These are phyloP conservation scores for Acanthamoeba sp. DNA, from an alignment of 208 protist genomes.

Conservation along the genomic window DNA sequence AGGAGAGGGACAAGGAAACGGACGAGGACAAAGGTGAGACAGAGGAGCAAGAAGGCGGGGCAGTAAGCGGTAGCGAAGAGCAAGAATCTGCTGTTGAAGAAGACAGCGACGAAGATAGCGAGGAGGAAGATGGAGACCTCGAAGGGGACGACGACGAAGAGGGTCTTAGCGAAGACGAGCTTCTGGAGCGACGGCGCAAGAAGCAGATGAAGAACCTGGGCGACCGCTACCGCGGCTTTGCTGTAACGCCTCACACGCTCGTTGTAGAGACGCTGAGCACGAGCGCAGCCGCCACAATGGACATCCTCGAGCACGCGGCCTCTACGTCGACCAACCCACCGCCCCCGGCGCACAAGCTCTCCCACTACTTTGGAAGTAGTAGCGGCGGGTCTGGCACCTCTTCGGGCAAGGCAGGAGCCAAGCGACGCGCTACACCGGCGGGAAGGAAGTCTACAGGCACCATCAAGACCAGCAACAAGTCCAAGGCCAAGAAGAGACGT, in stretches of 20 bases:
- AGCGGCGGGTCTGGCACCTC: not conserved
- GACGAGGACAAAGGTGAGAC: not conserved
- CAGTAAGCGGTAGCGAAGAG: not conserved
- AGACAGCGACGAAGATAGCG: not conserved
- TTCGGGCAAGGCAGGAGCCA: not conserved
- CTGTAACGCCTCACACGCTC: not conserved
- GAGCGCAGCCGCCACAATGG: not conserved
- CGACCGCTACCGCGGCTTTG: not conserved
- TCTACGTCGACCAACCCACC: not conserved
- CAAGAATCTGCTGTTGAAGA: not conserved
- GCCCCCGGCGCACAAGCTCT: not conserved
- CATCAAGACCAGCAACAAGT: not conserved
- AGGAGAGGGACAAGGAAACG: not conserved
- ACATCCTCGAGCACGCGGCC: not conserved
- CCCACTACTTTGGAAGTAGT: not conserved
- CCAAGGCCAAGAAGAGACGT: not conserved
- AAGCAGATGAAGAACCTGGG: not conserved
- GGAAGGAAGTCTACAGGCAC: not conserved
- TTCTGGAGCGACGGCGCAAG: not conserved
- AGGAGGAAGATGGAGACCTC: not conserved
- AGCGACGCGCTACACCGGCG: too few species aligned
- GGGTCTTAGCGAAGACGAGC: not conserved
- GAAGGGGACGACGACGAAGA: not conserved
- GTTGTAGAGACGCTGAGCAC: not conserved
- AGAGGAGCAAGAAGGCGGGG: not conserved